Evolutionary conservation across 371 early-diverging fungal species (phyloP), one percentile per base, ranked within the genome.

Genomic region (Mortierella sp.): DNA sequence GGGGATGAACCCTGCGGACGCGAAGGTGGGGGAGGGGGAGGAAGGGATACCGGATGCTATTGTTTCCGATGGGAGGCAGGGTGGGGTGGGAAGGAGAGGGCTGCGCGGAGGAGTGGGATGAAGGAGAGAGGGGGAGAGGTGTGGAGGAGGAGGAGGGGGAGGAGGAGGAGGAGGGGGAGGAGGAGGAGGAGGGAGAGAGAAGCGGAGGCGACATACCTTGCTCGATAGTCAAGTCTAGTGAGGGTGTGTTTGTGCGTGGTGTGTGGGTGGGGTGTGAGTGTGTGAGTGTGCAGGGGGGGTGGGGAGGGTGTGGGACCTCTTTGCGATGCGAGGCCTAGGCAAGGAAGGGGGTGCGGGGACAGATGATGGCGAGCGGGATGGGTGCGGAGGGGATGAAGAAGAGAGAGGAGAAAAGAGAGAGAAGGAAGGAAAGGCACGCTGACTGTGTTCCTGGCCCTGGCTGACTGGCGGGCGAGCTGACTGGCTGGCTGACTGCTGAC

Each of bases 321-420:
- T 64, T 64, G 64, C 19, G 24, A 45, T 64, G 64, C 64, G 57
- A 64, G 64, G 64, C 46, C 64, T 13, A 50, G 23, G 58, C 52
- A 39, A 58, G 65, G 60, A 54, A 53, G 54, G 60, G n/a, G n/a
- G n/a, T n/a, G n/a, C n/a, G n/a, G n/a, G n/a, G n/a, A n/a, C n/a
- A n/a, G n/a, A n/a, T n/a, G n/a, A n/a, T n/a, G n/a, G n/a, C n/a
- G n/a, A n/a, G n/a, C n/a, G 54, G 24, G 9, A 38, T n/a, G 19
- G 49, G 16, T 34, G 56, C 46, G 47, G 27, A 56, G 46, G 45
- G 47, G 26, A 23, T 38, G 46, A 21, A 30, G 9, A 48, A 24
- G 23, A 30, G 18, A 27, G 39, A 52, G 45, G 38, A 23, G 27
- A 31, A 28, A 28, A 41, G 38, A 34, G 49, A 30, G 21, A 31